These are phyloP conservation scores for Nicotiana paniculata DNA, from an alignment of 257 asterid genomes.

Conservation along the genomic window DNA sequence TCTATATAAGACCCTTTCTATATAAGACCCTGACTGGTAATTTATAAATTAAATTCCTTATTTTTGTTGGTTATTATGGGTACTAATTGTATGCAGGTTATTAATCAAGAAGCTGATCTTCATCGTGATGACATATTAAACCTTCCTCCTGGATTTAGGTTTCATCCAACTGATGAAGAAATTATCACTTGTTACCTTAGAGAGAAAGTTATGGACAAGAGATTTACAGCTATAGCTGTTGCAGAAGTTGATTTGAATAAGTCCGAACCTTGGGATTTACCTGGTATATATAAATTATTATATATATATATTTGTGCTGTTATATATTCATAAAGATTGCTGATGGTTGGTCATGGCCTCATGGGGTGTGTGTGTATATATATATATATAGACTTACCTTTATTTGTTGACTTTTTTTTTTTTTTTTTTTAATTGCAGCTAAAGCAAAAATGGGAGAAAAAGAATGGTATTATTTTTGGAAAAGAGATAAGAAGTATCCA, in stretches of 20 bases:
- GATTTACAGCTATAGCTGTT: constrained; percentile 52
- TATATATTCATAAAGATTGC: too few relatives aligned
- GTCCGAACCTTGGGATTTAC: constrained; percentile 95
- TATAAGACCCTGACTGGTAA: too few relatives aligned
- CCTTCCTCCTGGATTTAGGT: constrained; percentile 78
- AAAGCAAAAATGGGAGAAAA: constrained; percentile 74
- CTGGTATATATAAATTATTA: constrained; percentile 25
- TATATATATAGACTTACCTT: too few relatives aligned
- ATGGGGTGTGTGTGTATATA: too few relatives aligned
- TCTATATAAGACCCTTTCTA: background rate
- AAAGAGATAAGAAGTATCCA: constrained; percentile 74
- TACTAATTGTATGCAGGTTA: constrained; percentile 16
- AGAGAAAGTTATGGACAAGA: constrained; percentile 44
- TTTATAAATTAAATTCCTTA: too few relatives aligned
- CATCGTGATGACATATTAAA: constrained; percentile 6
- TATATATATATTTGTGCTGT: too few relatives aligned
- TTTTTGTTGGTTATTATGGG: constrained; percentile 29
- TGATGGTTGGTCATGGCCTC: too few relatives aligned
- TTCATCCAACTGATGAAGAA: constrained; percentile 87
- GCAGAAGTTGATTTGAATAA: constrained; percentile 80
- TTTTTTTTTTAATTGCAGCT: constrained; percentile 23
- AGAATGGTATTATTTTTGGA: constrained; percentile 75
- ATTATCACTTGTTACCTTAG: constrained; percentile 58
- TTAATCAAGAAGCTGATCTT: constrained; percentile 17
- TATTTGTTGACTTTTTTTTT: too few relatives aligned